Conservation (phyloP, 2,329 filamentous ascomycete species). For the Fusarium nelsonii region DNA sequence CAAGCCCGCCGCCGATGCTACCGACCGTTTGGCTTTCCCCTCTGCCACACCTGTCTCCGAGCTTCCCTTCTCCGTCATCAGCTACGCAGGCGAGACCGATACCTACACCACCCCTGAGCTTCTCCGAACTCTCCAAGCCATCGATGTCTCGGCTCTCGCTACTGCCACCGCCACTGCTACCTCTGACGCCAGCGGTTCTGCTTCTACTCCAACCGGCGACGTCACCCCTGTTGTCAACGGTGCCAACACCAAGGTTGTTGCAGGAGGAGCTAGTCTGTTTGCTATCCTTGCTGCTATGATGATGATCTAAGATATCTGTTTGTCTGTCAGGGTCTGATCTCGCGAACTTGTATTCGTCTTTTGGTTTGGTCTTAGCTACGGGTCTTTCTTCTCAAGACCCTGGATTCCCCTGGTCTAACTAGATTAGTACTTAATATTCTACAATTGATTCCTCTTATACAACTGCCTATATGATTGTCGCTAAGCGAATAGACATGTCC, state of each 20-base stretch:
- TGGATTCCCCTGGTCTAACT: not conserved
- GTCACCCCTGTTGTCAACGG: conserved; percentile 23
- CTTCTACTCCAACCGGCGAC: conserved; percentile 10
- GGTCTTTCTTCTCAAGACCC: not conserved
- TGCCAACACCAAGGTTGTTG: conserved; percentile 20
- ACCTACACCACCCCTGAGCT: conserved; percentile 48
- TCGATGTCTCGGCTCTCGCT: conserved; percentile 23
- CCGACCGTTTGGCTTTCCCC: conserved; percentile 48
- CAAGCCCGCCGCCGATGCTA: conserved; percentile 38
- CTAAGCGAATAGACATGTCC: not conserved
- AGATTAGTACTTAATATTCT: conserved; percentile 10
- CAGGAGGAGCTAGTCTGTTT: conserved; percentile 15
- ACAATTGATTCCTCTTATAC: not conserved
- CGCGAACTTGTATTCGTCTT: not conserved
- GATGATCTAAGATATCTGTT: conserved; percentile 11
- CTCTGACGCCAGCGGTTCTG: not conserved
- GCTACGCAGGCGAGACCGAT: conserved; percentile 40
- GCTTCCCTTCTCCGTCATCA: conserved; percentile 46
- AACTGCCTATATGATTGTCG: not conserved
- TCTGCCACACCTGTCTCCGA: conserved; percentile 43
- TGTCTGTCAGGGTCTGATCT: not conserved
- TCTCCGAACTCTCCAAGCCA: conserved; percentile 46
- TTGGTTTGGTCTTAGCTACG: not conserved
- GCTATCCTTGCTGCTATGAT: conserved; percentile 21
- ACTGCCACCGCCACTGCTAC: conserved; percentile 20